These are phyloP conservation scores for Coffea humblotiana DNA, from an alignment of 305 asterid genomes.

Conservation along the genomic window DNA sequence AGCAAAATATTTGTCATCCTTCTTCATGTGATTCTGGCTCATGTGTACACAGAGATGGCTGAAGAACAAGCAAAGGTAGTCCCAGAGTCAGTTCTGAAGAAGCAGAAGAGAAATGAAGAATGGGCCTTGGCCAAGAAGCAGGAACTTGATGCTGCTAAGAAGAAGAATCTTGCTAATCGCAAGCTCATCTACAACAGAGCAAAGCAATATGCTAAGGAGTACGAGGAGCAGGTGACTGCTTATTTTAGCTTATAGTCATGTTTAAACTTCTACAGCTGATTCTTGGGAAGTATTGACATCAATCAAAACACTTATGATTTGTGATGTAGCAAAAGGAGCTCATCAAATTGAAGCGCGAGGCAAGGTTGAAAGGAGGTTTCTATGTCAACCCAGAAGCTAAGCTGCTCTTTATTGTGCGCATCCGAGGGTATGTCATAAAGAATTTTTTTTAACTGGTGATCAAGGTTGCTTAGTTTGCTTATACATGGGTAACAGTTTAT, in stretches of 20 bases:
- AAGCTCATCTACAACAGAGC: conserved; percentile 64
- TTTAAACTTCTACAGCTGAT: too few species aligned
- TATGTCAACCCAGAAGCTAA: conserved; percentile 80
- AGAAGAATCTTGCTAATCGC: conserved; percentile 57
- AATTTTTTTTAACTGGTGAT: not conserved
- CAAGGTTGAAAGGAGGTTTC: conserved; percentile 76
- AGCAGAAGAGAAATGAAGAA: conserved; percentile 67
- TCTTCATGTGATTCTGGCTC: not conserved
- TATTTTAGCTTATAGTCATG: not conserved
- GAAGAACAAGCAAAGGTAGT: conserved; percentile 29
- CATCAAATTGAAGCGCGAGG: conserved; percentile 69
- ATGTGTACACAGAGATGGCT: conserved; percentile 38
- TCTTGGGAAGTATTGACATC: not conserved
- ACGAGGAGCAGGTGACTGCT: conserved; percentile 46
- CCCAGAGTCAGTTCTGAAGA: conserved; percentile 74
- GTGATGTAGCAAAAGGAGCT: conserved; percentile 56
- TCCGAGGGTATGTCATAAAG: conserved; percentile 57
- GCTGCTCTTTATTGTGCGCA: conserved; percentile 60
- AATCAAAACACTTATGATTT: not conserved
- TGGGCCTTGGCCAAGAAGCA: conserved; percentile 71
- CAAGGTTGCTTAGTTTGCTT: not conserved
- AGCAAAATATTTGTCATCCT: too few species aligned
- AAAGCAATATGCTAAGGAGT: conserved; percentile 58
- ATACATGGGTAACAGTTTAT: not conserved
- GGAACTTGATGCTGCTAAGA: conserved; percentile 47